phyloP scores from a whole-genome alignment of 441 rosid species.

The Aquilaria agallochum region DNA sequence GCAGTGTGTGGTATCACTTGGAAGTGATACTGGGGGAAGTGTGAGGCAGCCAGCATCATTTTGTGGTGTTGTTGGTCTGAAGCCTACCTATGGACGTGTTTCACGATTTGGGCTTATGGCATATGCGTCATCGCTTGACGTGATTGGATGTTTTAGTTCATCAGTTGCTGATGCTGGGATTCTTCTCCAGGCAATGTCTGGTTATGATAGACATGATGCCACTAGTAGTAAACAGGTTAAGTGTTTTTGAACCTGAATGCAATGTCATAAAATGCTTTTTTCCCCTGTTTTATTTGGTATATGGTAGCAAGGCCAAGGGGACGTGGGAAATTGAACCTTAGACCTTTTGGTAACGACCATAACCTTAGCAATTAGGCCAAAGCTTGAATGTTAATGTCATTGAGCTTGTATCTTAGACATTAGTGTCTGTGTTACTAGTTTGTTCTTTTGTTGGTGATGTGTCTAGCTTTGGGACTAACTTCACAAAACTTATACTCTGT shows the following conservation, averaged over 20 bases:
- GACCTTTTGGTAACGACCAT: no score
- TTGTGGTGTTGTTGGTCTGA: slow-evolving; percentile 92
- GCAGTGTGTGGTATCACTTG: slow-evolving; percentile 85
- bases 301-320: no score
- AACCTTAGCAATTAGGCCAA: no score
- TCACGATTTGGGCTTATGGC: slow-evolving; percentile 97
- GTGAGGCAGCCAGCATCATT: slow-evolving; percentile 97
- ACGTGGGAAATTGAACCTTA: no score
- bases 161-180: slow-evolving; percentile 87
- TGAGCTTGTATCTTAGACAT: no score
- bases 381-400: no score
- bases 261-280: not conserved
- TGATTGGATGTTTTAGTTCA: slow-evolving; percentile 85
- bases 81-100: slow-evolving; percentile 94
- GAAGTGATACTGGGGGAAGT: slow-evolving; percentile 98
- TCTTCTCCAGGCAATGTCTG: slow-evolving; percentile 82
- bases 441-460: not conserved
- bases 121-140: slow-evolving; percentile 92
- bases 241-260: slow-evolving; percentile 3
- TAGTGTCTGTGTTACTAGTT: no score
- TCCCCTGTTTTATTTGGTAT: not conserved
- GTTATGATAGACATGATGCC: slow-evolving; percentile 78
- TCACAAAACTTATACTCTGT: not conserved
- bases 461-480: slow-evolving; percentile 1
- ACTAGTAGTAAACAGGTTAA: slow-evolving; percentile 76